Evolutionary conservation across 78 protist species (phyloP).

Genomic region (Dictyostelium firmibasis): DNA sequence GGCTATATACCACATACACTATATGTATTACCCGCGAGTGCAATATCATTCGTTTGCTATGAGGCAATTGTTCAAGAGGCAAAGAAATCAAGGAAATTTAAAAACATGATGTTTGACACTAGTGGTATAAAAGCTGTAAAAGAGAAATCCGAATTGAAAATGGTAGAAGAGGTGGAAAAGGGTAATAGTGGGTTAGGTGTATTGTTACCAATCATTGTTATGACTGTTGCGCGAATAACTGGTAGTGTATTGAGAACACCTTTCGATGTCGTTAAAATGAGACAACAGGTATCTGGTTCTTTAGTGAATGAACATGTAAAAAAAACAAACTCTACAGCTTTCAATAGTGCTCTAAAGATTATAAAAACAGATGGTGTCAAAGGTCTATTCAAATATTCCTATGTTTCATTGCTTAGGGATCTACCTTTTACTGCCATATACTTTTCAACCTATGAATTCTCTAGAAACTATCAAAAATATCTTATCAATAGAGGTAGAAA

Average conservation of each 20-base stretch:
- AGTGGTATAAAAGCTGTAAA: background rate
- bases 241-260: conserved; percentile 63
- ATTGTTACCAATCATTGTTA: conserved; percentile 28
- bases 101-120: background rate
- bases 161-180: too few relatives aligned
- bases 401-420: conserved; percentile 48
- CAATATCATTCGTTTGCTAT: background rate
- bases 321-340: background rate
- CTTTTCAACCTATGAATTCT: conserved; percentile 22
- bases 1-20: conserved; percentile 56
- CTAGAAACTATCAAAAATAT: background rate
- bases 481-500: background rate
- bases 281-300: conserved; percentile 20
- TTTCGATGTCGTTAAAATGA: conserved; percentile 44
- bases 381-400: conserved; percentile 45
- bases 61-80: background rate
- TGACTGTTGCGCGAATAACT: conserved; percentile 11
- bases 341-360: background rate
- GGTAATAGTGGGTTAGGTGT: background rate
- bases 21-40: conserved; percentile 42
- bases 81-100: background rate
- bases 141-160: background rate
- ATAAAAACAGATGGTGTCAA: background rate
- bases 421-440: conserved; percentile 47
- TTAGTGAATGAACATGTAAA: background rate